A percentile compares a stretch with the other conserved stretches of the same genome.
Evolutionary conservation across 768 basidiomycete species (phyloP).

Genomic region (Panus rudis): DNA sequence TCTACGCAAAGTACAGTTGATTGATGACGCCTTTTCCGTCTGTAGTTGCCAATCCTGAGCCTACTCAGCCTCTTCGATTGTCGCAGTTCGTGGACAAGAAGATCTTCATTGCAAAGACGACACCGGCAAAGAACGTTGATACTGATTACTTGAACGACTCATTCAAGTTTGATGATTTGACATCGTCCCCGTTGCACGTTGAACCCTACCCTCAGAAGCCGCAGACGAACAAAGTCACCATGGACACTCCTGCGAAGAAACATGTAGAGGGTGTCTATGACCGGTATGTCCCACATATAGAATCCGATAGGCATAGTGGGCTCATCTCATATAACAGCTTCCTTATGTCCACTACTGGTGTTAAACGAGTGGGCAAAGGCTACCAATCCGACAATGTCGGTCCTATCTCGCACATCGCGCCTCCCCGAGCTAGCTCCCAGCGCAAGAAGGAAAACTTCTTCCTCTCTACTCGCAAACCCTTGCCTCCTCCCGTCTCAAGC

Average conservation of each 20-base stretch:
- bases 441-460: constrained; percentile 32
- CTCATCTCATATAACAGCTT: constrained; percentile 28
- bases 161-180: constrained; percentile 42
- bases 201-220: constrained; percentile 55
- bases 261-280: constrained; percentile 74
- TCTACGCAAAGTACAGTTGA: no score
- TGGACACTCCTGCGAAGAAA: constrained; percentile 47
- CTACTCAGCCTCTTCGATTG: constrained; percentile 42
- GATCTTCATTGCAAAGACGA: constrained; percentile 54
- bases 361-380: constrained; percentile 73
- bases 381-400: constrained; percentile 66
- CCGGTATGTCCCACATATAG: constrained; percentile 25
- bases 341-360: constrained; percentile 74
- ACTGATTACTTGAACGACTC: constrained; percentile 2
- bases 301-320: not conserved
- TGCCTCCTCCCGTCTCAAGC: constrained; percentile 71
- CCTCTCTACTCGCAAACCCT: constrained; percentile 39
- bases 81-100: constrained; percentile 64
- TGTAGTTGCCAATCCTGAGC: constrained; percentile 18
- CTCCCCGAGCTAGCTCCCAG: constrained; percentile 11
- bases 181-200: constrained; percentile 54
- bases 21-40: not conserved
- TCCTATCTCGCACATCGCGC: constrained; percentile 32
- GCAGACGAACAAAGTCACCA: constrained; percentile 24
- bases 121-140: constrained; percentile 17